Percentiles rank a stretch among this genome's conserved stretches.
Conservation (phyloP, 2,329 filamentous ascomycete species). For the Xylaria sp. region DNA sequence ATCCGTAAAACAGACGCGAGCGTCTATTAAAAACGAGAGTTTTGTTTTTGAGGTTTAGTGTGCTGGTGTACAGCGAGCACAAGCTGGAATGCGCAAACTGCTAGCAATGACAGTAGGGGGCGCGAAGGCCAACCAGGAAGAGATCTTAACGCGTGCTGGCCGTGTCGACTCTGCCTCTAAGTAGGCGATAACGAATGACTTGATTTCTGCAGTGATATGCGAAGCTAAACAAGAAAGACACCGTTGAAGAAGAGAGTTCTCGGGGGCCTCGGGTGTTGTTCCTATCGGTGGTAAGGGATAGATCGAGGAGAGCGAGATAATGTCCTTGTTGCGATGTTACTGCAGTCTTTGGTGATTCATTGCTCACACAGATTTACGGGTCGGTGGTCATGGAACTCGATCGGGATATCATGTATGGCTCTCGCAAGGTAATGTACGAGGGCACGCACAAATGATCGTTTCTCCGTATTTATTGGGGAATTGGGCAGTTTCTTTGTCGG, state of each 20-base stretch:
- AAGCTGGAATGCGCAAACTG: slow-evolving; percentile 23
- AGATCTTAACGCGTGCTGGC: slow-evolving; percentile 15
- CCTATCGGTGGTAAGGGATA: slow-evolving; percentile 37
- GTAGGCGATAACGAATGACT: slow-evolving; percentile 13
- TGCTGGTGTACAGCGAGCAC: slow-evolving; percentile 7
- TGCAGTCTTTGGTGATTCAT: slow-evolving; percentile 46
- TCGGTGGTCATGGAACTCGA: slow-evolving; percentile 16
- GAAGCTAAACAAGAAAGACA: background rate
- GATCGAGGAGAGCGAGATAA: slow-evolving; percentile 40
- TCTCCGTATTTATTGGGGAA: slow-evolving; percentile 30
- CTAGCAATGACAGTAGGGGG: background rate
- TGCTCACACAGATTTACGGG: slow-evolving; percentile 24
- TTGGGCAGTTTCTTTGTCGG: slow-evolving; percentile 27
- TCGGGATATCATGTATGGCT: slow-evolving; percentile 11
- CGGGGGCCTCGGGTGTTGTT: slow-evolving; percentile 24
- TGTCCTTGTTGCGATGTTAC: slow-evolving; percentile 42
- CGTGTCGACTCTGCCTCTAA: background rate
- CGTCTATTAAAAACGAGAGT: slow-evolving; percentile 13
- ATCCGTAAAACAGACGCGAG: background rate
- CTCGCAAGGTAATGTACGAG: slow-evolving; percentile 13
- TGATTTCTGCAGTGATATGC: slow-evolving; percentile 5
- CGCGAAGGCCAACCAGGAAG: background rate
- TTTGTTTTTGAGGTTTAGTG: background rate
- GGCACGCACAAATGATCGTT: slow-evolving; percentile 14
- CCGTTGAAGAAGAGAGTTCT: slow-evolving; percentile 17